Base-by-base conservation (phyloP, 179 eudicot genomes). In the Beta corolliflora region DNA sequence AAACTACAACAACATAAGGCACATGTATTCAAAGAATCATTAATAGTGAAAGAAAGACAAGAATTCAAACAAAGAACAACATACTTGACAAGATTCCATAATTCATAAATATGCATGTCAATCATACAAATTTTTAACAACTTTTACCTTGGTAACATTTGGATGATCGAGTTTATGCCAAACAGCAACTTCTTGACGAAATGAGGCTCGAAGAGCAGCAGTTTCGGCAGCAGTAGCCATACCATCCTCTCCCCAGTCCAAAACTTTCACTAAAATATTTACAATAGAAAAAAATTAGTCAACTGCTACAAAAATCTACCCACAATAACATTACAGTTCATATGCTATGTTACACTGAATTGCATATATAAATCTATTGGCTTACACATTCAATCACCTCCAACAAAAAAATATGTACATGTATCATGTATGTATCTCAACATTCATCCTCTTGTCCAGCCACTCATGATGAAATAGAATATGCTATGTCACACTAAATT, bases 161-260 rank as follows among this genome's bases (percentile, higher is more conserved):
- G 96, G 98, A 87, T 94, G 99, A 83, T 94, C 94, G 82, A 94
- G 98, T 83, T 92, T 96, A 79, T 94, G 93, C 98, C 98, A 94
- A 83, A 96, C 98, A 76, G 92, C 93, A 83, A 96, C 99, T 80
- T 96, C 99, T 79, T 92, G 91, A 69, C 71, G 89, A 85, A 94
- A 96, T 15, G 93, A 86, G 19, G 87, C 80, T 48, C 93, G 96
- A 73, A 92, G 90, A 79, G 88, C 80, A 71, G 83, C 86, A n/a
- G 88, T 87, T 86, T 95, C 93, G 83, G 91, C 87, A 81, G 72
- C 93, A 69, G 97, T 94, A 83, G 95, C 88, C 86, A 92, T 87
- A 75, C 97, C 96, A 80, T 94, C 97, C 82, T 96, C 99, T 2
- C 97, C 98, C 98, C 99, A 96, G 78, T 94, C 94, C 85, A 94